Conservation (phyloP, 179 eudicot genomes). For the Sideroxylon spinosum region DNA sequence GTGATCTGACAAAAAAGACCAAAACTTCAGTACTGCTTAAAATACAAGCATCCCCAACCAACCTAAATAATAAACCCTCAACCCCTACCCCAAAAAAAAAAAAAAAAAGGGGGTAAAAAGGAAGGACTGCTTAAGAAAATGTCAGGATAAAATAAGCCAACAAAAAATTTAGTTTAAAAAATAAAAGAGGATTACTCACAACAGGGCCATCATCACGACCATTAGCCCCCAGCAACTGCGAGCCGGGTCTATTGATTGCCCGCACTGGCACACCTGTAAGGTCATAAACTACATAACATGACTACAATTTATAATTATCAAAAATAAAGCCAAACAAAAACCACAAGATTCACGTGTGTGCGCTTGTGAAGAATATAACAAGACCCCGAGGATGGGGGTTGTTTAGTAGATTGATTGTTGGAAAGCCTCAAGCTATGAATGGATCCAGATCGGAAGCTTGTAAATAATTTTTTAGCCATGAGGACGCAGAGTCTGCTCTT, state of each 20-base stretch:
- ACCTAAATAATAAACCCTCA: not conserved
- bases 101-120: too few species aligned
- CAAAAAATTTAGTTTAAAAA: too few species aligned
- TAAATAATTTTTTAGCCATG: not conserved
- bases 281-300: not conserved
- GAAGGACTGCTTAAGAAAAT: too few species aligned
- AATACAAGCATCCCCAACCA: not conserved
- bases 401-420: not conserved
- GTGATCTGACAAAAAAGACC: constrained; percentile 46
- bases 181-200: constrained; percentile 49
- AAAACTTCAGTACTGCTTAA: not conserved
- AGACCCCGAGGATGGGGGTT: not conserved
- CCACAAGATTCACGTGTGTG: not conserved
- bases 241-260: constrained; percentile 89
- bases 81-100: not conserved
- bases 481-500: not conserved
- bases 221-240: constrained; percentile 85
- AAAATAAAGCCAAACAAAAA: not conserved
- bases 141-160: not conserved
- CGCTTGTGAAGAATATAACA: not conserved
- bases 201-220: constrained; percentile 98
- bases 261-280: constrained; percentile 72
- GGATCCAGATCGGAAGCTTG: not conserved
- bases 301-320: constrained; percentile 1
- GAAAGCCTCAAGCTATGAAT: not conserved